Percentiles rank a stretch among this genome's conserved stretches.
phyloP scores from a whole-genome alignment of 2,329 filamentous ascomycete genomes.

The Colletotrichum tropicicola region DNA sequence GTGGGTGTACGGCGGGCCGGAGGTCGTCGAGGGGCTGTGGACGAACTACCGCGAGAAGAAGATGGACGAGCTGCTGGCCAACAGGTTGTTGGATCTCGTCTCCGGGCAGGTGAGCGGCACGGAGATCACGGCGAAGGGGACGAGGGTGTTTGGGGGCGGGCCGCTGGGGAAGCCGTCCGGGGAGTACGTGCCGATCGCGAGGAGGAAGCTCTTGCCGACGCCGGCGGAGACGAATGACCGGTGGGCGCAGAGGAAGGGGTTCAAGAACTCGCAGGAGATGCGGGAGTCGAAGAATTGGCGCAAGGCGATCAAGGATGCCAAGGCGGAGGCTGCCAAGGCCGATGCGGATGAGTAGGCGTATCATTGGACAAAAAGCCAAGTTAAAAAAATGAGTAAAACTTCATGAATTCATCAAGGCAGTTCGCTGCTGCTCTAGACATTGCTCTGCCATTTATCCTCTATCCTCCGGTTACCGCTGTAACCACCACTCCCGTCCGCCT shows the following conservation, averaged over 20 bases:
- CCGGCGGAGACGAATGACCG: slow-evolving; percentile 67
- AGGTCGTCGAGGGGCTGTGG: slow-evolving; percentile 80
- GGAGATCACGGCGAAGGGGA: slow-evolving; percentile 22
- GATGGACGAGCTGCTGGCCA: slow-evolving; percentile 88
- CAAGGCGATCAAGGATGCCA: slow-evolving; percentile 15
- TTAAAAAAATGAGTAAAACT: not conserved
- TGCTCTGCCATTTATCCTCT: slow-evolving; percentile 39
- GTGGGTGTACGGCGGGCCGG: slow-evolving; percentile 79
- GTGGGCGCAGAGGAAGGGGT: slow-evolving; percentile 70
- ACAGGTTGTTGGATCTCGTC: slow-evolving; percentile 74
- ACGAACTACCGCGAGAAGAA: slow-evolving; percentile 82
- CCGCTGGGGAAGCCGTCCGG: slow-evolving; percentile 60
- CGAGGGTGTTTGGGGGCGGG: slow-evolving; percentile 64
- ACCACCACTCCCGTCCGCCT: slow-evolving; percentile 47
- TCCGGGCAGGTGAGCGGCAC: slow-evolving; percentile 43
- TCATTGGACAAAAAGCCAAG: too few species aligned
- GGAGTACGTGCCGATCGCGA: slow-evolving; percentile 63
- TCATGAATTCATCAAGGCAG: slow-evolving; percentile 15
- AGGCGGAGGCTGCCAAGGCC: not conserved
- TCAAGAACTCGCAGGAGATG: slow-evolving; percentile 60
- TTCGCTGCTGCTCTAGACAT: not conserved
- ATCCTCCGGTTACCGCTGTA: slow-evolving; percentile 4
- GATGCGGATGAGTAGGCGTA: slow-evolving; percentile 11
- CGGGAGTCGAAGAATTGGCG: slow-evolving; percentile 34
- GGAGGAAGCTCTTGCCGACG: slow-evolving; percentile 56